These are phyloP conservation scores for Isatis lusitanica DNA, from an alignment of 441 rosid genomes.

Conservation along the genomic window DNA sequence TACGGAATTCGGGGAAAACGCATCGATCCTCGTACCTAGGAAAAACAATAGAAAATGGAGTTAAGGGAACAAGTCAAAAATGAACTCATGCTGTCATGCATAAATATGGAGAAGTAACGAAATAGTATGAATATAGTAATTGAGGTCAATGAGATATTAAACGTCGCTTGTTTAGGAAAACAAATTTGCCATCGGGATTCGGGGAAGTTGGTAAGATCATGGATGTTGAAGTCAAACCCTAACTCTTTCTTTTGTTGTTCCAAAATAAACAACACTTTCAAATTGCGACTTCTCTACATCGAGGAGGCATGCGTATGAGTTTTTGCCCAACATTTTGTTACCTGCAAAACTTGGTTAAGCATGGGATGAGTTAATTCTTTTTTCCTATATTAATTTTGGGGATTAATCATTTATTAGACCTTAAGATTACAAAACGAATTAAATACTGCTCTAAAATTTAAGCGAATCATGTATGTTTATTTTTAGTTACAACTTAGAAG, in stretches of 20 bases:
- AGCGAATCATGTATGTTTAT: no score
- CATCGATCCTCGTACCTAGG: conserved; percentile 23
- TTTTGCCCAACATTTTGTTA: conserved; percentile 9
- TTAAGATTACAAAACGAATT: not conserved
- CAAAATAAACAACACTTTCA: conserved; percentile 16
- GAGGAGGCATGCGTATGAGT: not conserved
- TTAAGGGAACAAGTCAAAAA: conserved; percentile 31
- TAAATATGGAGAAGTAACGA: conserved; percentile 1
- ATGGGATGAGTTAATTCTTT: not conserved
- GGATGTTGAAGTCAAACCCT: conserved; percentile 19
- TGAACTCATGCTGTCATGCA: conserved; percentile 14
- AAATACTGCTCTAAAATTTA: not conserved
- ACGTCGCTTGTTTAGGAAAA: conserved; percentile 2
- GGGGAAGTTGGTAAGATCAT: conserved; percentile 2
- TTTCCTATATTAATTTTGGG: not conserved
- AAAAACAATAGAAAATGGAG: conserved; percentile 14
- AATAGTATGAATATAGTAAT: not conserved
- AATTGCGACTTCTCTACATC: not conserved
- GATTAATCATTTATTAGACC: not conserved
- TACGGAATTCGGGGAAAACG: no score
- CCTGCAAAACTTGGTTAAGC: conserved; percentile 4
- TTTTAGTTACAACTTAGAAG: no score
- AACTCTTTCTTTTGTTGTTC: conserved; percentile 16
- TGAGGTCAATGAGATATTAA: conserved; percentile 10
- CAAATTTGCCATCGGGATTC: not conserved